phyloP scores from a whole-genome alignment of 805 yeast species.

The Candida tibetensis region DNA sequence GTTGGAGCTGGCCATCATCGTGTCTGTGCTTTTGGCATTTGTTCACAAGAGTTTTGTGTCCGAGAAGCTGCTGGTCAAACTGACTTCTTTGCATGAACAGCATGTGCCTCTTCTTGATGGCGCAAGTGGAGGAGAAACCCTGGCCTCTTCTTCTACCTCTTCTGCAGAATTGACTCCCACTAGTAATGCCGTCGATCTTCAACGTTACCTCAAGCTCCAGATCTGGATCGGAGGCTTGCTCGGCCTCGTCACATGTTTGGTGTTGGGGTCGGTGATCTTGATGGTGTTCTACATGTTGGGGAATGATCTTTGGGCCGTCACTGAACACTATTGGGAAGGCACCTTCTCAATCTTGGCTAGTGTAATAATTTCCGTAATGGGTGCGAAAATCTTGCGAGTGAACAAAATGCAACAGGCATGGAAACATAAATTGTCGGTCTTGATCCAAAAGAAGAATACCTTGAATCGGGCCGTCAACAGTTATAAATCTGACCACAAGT shows the following conservation, averaged over 20 bases:
- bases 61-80: constrained; percentile 9
- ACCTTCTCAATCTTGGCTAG: constrained; percentile 44
- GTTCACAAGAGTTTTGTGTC: constrained; percentile 52
- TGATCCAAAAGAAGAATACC: constrained; percentile 24
- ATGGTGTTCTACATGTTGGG: constrained; percentile 40
- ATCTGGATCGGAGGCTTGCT: constrained; percentile 45
- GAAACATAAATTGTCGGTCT: constrained; percentile 35
- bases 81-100: too few relatives aligned
- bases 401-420: constrained; percentile 45
- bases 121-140: not conserved
- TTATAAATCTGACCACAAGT: constrained; percentile 3
- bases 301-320: constrained; percentile 42
- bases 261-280: constrained; percentile 40
- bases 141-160: not conserved
- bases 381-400: constrained; percentile 42
- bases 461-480: constrained; percentile 16
- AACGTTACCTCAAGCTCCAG: constrained; percentile 30
- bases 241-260: constrained; percentile 38
- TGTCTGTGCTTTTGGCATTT: constrained; percentile 70
- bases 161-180: not conserved
- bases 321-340: constrained; percentile 51
- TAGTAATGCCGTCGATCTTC: not conserved
- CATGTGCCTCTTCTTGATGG: not conserved
- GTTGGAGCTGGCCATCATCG: constrained; percentile 70
- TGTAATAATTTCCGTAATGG: constrained; percentile 46